Base-by-base conservation (phyloP, 2,329 filamentous ascomycete genomes). In the Magnaporthiopsis rhizophila region DNA sequence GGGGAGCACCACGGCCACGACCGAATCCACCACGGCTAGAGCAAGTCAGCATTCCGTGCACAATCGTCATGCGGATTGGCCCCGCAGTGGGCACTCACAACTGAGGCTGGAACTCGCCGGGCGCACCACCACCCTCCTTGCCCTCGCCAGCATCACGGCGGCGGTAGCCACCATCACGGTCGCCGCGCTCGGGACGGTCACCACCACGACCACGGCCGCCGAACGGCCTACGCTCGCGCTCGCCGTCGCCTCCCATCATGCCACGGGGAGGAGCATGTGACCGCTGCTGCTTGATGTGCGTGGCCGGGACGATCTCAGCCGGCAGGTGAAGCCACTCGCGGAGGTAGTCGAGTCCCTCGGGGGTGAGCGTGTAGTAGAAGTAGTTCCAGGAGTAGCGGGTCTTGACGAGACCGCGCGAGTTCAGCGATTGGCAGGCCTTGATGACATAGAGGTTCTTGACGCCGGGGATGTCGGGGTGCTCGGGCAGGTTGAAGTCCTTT, bases 211-310 rank as follows among this genome's bases (percentile, higher is more conserved):
- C 89, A 83, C 91, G 89, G 80, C 90, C 89, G 80, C 90, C 89
- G 76, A 91, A 91, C 72, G 90, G 89, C 81, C 92, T 88, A 78
- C 89, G 86, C 84, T 95, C 91, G 82, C 84, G 85, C 78, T 89
- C 86, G 70, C 85, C 82, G 79, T 96, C 93, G 75, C 92, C 92
- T 74, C 93, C 92, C 84, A 98, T 88, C 95, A 99, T 98, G 78
- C 95, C 95, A 77, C 95, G 93, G 78, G 95, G 94, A 81, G 94
- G 94, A 83, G 92, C 93, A 83, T 97, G 92, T 75, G 92, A 95
- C 82, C 95, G 92, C 87, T 97, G 92, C 86, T 97, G 93, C 91
- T 99, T 99, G 86, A 99, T 98, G 90, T 99, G 95, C 77, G 95
- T 99, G 77, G 96, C 92, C 74, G 95, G 95, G 73, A 99, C 95